Percentiles rank a stretch among this genome's conserved stretches.
Conservation (phyloP, 2,329 filamentous ascomycete genomes). For the Xylariaceae sp. region DNA sequence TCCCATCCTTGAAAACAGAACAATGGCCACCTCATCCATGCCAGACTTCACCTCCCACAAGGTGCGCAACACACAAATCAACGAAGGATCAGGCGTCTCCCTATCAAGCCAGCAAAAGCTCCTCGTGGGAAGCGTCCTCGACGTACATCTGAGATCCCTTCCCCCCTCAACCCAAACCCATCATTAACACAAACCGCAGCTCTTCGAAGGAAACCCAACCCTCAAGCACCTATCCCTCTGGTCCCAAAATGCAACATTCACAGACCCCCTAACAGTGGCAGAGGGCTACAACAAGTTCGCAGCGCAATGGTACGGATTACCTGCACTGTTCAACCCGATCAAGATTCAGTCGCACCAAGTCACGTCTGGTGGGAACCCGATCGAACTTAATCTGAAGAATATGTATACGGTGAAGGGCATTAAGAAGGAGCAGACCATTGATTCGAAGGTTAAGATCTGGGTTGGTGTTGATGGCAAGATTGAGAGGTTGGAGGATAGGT, state of each 20-base stretch:
- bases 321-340: slow-evolving; percentile 57
- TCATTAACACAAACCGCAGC: slow-evolving; percentile 28
- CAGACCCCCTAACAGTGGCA: slow-evolving; percentile 58
- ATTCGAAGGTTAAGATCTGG: slow-evolving; percentile 32
- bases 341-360: slow-evolving; percentile 54
- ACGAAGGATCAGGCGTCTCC: slow-evolving; percentile 48
- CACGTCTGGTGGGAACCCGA: slow-evolving; percentile 55
- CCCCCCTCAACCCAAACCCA: background rate
- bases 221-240: slow-evolving; percentile 59
- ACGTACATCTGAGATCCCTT: slow-evolving; percentile 35
- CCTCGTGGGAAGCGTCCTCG: slow-evolving; percentile 56
- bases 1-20: too few relatives aligned
- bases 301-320: slow-evolving; percentile 57
- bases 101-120: slow-evolving; percentile 51
- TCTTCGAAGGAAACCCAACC: slow-evolving; percentile 59
- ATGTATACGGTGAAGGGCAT: slow-evolving; percentile 36
- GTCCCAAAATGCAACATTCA: slow-evolving; percentile 56
- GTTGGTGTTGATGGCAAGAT: slow-evolving; percentile 35
- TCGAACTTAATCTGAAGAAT: slow-evolving; percentile 47
- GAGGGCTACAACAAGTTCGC: slow-evolving; percentile 50
- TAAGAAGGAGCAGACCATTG: slow-evolving; percentile 32
- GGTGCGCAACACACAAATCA: slow-evolving; percentile 55
- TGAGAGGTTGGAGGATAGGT: slow-evolving; percentile 35
- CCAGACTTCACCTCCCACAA: too few relatives aligned
- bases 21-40: too few relatives aligned